These are phyloP conservation scores for Boletus sp. DNA, from an alignment of 1,284 basidiomycete genomes.

Conservation along the genomic window DNA sequence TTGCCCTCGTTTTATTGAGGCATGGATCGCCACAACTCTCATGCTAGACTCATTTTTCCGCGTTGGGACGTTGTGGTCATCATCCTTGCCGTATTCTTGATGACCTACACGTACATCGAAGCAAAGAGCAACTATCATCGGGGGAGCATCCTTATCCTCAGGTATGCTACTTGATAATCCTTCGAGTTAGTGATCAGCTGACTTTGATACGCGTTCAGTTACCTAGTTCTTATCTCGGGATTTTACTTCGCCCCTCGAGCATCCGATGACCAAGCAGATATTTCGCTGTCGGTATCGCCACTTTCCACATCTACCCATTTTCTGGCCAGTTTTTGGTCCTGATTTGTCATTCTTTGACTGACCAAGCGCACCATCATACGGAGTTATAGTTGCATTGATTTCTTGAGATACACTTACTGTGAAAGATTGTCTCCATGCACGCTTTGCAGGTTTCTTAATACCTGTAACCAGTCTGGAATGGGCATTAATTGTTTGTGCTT, in stretches of 20 bases:
- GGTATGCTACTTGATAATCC: conserved; percentile 43
- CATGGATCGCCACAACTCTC: not conserved
- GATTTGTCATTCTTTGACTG: conserved; percentile 8
- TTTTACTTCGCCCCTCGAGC: conserved; percentile 55
- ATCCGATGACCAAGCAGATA: conserved; percentile 23
- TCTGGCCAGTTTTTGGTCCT: conserved; percentile 22
- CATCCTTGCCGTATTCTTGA: conserved; percentile 90
- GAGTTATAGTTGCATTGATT: conserved; percentile 16
- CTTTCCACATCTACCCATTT: conserved; percentile 4
- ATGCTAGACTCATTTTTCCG: conserved; percentile 87
- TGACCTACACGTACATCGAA: conserved; percentile 99
- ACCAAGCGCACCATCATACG: not conserved
- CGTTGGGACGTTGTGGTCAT: conserved; percentile 98
- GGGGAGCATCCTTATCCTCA: conserved; percentile 87
- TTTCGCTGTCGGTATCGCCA: conserved; percentile 9
- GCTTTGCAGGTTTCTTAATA: conserved; percentile 58
- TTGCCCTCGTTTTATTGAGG: conserved; percentile 8
- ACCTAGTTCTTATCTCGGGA: conserved; percentile 55
- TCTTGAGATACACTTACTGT: conserved; percentile 6
- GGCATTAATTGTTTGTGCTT: conserved; percentile 52
- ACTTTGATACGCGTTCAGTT: conserved; percentile 35
- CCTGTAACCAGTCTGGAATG: conserved; percentile 42
- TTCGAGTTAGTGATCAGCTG: not conserved
- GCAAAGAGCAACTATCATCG: conserved; percentile 96
- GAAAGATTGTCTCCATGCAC: conserved; percentile 47